Base-by-base conservation (phyloP, 176 grass and related monocot genomes). In the Oryza officinalis region DNA sequence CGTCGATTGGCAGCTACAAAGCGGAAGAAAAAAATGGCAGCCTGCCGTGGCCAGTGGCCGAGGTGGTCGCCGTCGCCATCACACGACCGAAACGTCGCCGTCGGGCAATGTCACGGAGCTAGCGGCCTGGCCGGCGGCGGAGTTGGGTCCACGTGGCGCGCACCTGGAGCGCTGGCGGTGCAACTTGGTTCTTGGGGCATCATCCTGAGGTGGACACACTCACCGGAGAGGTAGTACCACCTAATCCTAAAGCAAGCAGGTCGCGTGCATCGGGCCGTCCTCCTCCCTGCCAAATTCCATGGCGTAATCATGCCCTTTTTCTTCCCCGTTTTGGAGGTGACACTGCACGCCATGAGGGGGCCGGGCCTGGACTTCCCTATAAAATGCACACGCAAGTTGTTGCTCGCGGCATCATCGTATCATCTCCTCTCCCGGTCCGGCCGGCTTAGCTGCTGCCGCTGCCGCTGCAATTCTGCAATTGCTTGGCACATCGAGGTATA, bases 281-380 rank as follows among this genome's bases (percentile, higher is more conserved):
- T 88, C 67, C 22, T 60, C 54, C 54, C 69, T 54, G 61, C 61
- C 74, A 84, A 84, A 38, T 86, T 90, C 83, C 83, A 66, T 86
- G 88, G 83, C 44, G 73, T 61, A 72, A 90, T 90, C 57, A 90
- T 86, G 74, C 50, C 69, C 65, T 59, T 35, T 60, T 65, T 38
- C 38, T 27, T 38, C 20, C 23, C 64, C 82, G 26, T 70, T 70
- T 89, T 60, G 82, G 27, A 57, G 43, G 10, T 82, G 78, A 90
- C 59, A 73, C 88, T 54, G 50, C 54, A n/a, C 20, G 52, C 52
- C 52, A 59, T 59, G 52, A 4, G 52, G 22, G 32, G 20, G 1
- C 25, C 41, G 52, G 27, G 10, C n/a, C 18, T 20, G 4, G 4
- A 20, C 17, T 15, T 65, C 33, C 27, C 73, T 86, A 90, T 86